These are phyloP conservation scores for Albugo laibachii DNA, from an alignment of 352 stramenopile species.

Conservation along the genomic window DNA sequence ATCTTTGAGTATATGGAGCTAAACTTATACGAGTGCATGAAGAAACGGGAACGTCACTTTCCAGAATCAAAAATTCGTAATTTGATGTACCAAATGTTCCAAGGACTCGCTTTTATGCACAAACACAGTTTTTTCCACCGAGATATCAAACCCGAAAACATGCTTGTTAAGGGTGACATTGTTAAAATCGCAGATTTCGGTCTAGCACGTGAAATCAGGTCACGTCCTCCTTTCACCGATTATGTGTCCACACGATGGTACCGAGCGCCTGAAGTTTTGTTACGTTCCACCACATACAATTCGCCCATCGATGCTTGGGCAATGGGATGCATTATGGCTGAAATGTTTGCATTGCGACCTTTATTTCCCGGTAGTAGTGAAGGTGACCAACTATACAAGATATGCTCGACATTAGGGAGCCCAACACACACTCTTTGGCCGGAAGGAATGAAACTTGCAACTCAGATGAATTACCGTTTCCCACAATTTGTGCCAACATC, in stretches of 20 bases:
- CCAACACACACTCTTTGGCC: constrained; percentile 82
- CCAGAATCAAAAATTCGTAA: constrained; percentile 91
- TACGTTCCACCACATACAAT: constrained; percentile 91
- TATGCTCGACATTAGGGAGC: constrained; percentile 88
- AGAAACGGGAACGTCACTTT: constrained; percentile 77
- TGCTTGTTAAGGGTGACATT: constrained; percentile 88
- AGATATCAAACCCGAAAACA: constrained; percentile 97
- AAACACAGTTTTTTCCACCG: constrained; percentile 96
- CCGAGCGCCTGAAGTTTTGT: constrained; percentile 91
- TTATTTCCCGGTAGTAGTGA: constrained; percentile 96
- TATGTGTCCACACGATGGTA: constrained; percentile 99
- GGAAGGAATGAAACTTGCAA: constrained; percentile 88
- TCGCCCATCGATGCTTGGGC: constrained; percentile 95
- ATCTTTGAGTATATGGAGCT: constrained; percentile 99
- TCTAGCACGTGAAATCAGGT: constrained; percentile 86
- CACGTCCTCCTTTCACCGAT: constrained; percentile 86
- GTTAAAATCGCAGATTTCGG: constrained; percentile 98
- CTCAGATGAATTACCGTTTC: constrained; percentile 92
- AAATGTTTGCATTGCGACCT: constrained; percentile 90
- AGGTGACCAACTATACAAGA: constrained; percentile 96
- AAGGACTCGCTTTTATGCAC: constrained; percentile 96
- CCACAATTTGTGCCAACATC: constrained; percentile 85
- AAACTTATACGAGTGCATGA: constrained; percentile 96
- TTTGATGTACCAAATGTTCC: constrained; percentile 95
- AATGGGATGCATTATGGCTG: constrained; percentile 95